Evolutionary conservation across 108 stramenopile genomes (phyloP).

Genomic region (Skeletonema costatum): DNA sequence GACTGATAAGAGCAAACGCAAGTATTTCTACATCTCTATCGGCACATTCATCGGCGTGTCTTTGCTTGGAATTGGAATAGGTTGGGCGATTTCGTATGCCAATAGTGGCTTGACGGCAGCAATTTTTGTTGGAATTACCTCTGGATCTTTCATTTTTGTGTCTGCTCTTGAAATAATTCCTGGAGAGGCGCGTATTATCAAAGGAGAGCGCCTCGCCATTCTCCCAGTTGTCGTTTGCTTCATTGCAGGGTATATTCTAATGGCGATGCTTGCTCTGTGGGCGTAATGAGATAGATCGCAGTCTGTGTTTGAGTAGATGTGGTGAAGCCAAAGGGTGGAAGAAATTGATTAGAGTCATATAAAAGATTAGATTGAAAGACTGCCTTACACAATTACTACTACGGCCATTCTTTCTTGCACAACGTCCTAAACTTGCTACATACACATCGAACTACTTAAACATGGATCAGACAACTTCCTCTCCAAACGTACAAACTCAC

Average conservation of each 20-base stretch:
- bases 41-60: background rate
- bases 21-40: conserved; percentile 11
- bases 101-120: background rate
- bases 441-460: too few relatives aligned
- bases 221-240: background rate
- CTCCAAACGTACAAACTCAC: too few relatives aligned
- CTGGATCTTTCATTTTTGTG: conserved; percentile 16
- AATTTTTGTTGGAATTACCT: conserved; percentile 11
- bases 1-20: conserved; percentile 2
- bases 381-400: too few relatives aligned
- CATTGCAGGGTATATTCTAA: background rate
- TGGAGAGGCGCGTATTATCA: conserved; percentile 4
- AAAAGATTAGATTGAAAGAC: too few relatives aligned
- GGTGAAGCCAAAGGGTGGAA: too few relatives aligned
- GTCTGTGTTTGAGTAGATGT: background rate
- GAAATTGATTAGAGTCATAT: too few relatives aligned
- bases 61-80: background rate
- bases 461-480: too few relatives aligned
- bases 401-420: too few relatives aligned
- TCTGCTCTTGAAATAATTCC: conserved; percentile 8
- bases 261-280: conserved; percentile 3
- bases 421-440: too few relatives aligned
- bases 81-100: background rate
- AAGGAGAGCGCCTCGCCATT: background rate
- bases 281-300: background rate